Base-by-base conservation (phyloP, 305 asterid species). In the Fraxinus xanthoxyloides region DNA sequence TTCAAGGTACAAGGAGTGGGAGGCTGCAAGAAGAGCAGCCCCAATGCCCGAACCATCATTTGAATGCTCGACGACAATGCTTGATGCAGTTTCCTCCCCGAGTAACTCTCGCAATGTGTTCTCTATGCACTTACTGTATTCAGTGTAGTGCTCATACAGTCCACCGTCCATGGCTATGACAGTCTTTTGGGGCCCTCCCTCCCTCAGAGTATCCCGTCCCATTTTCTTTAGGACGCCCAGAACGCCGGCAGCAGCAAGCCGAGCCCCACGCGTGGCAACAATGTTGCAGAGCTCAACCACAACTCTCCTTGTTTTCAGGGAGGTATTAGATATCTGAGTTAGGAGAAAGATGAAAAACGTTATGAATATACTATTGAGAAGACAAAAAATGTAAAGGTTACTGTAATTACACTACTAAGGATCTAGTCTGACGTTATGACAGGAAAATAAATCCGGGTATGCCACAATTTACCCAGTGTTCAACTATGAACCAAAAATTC, bases 41-140 rank as follows among this genome's bases (percentile, higher is more conserved):
- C 99, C 98, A 9, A 93, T 92, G 72, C 98, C 97, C 3, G 99
- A 93, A 15, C 99, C 98, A 34, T 95, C 99, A 0, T 83, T 92
- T 5, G 95, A 93, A 79, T 90, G 99, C 90, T 89, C 92, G 43
- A 95, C 87, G 12, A 78, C 77, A 59, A 95, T 83, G 86, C 77
- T 80, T 12, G 91, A 56, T 6, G 88, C 80, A 32, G 78, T 26
- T 46, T 80, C 91, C n/a, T 84, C 92, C 17, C 95, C 97, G 9
- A 95, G 85, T 72, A 93, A 46, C 80, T 92, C 95, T 3, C 24
- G 24, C 84, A 93, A 72, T 1, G 95, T 90, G 87, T 81, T 92
- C 88, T 95, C 94, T 75, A 95, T 86, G 85, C 97, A 90, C 87
- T 89, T 92, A 0, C 98, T 88, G 84, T 92, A 95, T 43, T 92